Evolutionary conservation across 176 grass and related monocot species (phyloP), one percentile per base, ranked within the genome.

Genomic region (Rhynchospora pubera): DNA sequence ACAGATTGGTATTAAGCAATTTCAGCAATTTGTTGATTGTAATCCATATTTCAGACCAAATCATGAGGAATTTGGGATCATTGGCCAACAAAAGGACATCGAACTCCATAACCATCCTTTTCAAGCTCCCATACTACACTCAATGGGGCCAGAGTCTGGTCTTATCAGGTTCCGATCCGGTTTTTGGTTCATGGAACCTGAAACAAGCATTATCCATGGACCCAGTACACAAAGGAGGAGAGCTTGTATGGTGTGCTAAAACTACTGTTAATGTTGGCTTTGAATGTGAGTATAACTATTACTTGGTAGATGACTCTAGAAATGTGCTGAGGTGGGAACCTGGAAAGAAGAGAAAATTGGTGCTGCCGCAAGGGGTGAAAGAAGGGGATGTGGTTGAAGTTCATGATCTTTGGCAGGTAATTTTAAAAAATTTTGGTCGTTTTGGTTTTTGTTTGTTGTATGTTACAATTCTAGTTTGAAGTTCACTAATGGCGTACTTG

Each of bases 341-440:
- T 51, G 97, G 87, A 80, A 88, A 96, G 76, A 93, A 93, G 39
- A 90, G 91, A 79, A 90, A 88, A 23, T 39, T 99, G 15, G 71
- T 88, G 45, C 76, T 93, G 59, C 97, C 93, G 1, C 89, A 90
- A 55, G 93, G 91, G 15, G 66, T 84, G 55, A 81, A 86, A 69
- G 91, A 93, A 58, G 89, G 87, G 47, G 89, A 93, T 0, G 18
- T 91, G 18, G 86, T 99, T 45, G 97, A 99, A 79, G 90, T 99
- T 79, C 86, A 83, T 30, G 93, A 99, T 68, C 92, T 91, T 79
- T 99, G 97, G 97, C 89, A 95, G 93, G 97, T 99, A 39, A 87
- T n/a, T 16, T 55, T 60, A 1, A 1, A 75, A 55, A 71, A 11
- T 43, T 67, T 14, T 82, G 18, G 18, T 63, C 18, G 71, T 76